Percentiles rank a stretch among this genome's conserved stretches.
Evolutionary conservation across 2,329 filamentous ascomycete species (phyloP).

Genomic region (Ophiostoma himal-ulmi): DNA sequence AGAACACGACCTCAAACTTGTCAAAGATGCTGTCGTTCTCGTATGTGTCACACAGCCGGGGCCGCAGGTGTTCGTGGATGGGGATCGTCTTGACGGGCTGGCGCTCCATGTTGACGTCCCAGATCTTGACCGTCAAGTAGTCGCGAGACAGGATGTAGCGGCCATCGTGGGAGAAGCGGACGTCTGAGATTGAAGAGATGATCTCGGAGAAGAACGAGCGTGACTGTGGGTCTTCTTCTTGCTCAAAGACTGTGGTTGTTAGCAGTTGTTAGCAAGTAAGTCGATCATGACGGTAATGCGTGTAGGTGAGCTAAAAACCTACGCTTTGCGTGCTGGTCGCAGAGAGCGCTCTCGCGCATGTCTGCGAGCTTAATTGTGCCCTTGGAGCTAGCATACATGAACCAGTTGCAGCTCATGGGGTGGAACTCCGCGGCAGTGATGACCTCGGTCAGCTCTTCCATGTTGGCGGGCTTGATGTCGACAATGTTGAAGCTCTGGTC

Average conservation of each 20-base stretch:
- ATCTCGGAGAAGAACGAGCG: constrained; percentile 99
- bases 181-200: constrained; percentile 97
- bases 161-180: constrained; percentile 93
- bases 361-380: constrained; percentile 98
- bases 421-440: constrained; percentile 98
- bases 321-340: constrained; percentile 94
- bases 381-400: constrained; percentile 99
- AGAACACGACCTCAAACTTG: constrained; percentile 99
- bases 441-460: constrained; percentile 98
- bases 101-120: constrained; percentile 99
- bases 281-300: neutral
- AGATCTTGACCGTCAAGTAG: constrained; percentile 98
- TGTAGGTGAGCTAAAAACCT: constrained; percentile 36
- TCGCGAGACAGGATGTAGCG: constrained; percentile 96
- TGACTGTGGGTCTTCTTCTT: constrained; percentile 95
- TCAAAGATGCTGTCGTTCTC: constrained; percentile 99
- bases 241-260: constrained; percentile 73
- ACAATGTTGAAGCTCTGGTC: constrained; percentile 99
- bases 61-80: constrained; percentile 93
- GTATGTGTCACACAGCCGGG: constrained; percentile 93
- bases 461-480: constrained; percentile 98
- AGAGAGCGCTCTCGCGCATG: constrained; percentile 94
- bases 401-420: constrained; percentile 96
- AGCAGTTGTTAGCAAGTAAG: no score
- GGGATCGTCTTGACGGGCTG: constrained; percentile 97